A percentile compares a stretch with the other conserved stretches of the same genome.
Evolutionary conservation across 371 early-diverging fungal species (phyloP).

Genomic region (Apophysomyces sp.): DNA sequence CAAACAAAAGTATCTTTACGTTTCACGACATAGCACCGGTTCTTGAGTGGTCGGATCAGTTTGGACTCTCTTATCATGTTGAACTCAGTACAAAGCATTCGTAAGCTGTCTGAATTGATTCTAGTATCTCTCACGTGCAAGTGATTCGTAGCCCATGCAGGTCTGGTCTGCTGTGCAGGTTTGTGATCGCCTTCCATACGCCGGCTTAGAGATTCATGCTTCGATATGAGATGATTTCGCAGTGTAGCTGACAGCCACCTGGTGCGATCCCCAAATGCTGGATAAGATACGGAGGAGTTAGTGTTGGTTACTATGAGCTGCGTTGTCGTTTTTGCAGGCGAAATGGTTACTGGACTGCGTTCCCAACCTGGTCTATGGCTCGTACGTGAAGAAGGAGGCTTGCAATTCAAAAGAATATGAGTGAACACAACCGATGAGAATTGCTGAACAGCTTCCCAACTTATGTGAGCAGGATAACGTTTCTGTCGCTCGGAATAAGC

Average conservation of each 20-base stretch:
- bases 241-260: neutral
- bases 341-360: neutral
- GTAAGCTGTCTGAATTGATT: slow-evolving; percentile 4
- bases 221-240: neutral
- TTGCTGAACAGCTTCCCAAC: too few species aligned
- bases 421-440: too few species aligned
- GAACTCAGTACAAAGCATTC: slow-evolving; percentile 7
- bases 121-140: slow-evolving; percentile 9
- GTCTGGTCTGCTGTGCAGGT: slow-evolving; percentile 7
- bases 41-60: slow-evolving; percentile 7
- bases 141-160: slow-evolving; percentile 5
- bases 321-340: neutral
- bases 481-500: too few species aligned
- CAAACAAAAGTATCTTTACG: slow-evolving; percentile 15
- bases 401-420: too few species aligned
- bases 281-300: neutral
- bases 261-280: neutral
- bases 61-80: slow-evolving; percentile 10
- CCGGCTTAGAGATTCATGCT: neutral
- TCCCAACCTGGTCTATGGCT: too few species aligned
- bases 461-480: too few species aligned
- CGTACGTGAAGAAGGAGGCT: too few species aligned
- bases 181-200: neutral
- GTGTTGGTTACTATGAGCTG: neutral
- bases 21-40: neutral